Evolutionary conservation across 768 basidiomycete species (phyloP).

Genomic region (Boletus eberwhitei): DNA sequence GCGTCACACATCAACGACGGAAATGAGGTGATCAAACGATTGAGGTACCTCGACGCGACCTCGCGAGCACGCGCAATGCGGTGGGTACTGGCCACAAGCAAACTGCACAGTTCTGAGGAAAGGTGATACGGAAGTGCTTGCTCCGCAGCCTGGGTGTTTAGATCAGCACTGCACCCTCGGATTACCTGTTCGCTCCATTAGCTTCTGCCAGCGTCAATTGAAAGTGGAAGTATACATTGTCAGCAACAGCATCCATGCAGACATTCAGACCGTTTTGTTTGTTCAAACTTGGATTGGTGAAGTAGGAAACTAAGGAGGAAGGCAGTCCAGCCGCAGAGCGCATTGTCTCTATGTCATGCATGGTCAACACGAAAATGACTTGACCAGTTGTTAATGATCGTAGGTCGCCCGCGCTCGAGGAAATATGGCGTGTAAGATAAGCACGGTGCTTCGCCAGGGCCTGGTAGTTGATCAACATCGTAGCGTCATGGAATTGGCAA

Average conservation of each 20-base stretch:
- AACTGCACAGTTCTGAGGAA: slow-evolving; percentile 67
- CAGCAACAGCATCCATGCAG: slow-evolving; percentile 84
- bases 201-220: neutral
- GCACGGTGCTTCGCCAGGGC: slow-evolving; percentile 66
- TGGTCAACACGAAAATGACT: slow-evolving; percentile 76
- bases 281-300: slow-evolving; percentile 84
- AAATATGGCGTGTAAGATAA: slow-evolving; percentile 61
- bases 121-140: slow-evolving; percentile 72
- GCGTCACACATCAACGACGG: slow-evolving; percentile 93
- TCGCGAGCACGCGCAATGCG: slow-evolving; percentile 78
- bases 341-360: slow-evolving; percentile 87
- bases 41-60: slow-evolving; percentile 78
- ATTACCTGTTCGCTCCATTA: slow-evolving; percentile 58
- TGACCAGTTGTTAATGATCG: slow-evolving; percentile 77
- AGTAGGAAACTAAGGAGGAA: slow-evolving; percentile 82
- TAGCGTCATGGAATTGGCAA: neutral
- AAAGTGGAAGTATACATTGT: slow-evolving; percentile 53
- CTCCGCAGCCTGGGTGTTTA: slow-evolving; percentile 71
- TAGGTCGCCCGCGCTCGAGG: slow-evolving; percentile 63
- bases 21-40: slow-evolving; percentile 84
- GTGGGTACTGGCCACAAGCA: slow-evolving; percentile 80
- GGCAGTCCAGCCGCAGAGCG: slow-evolving; percentile 77
- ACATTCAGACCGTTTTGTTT: slow-evolving; percentile 58
- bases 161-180: slow-evolving; percentile 63
- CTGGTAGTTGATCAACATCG: slow-evolving; percentile 37